Evolutionary conservation across 352 stramenopile genomes (phyloP), one percentile per base, ranked within the genome.

Genomic region (Bremia lactucae): DNA sequence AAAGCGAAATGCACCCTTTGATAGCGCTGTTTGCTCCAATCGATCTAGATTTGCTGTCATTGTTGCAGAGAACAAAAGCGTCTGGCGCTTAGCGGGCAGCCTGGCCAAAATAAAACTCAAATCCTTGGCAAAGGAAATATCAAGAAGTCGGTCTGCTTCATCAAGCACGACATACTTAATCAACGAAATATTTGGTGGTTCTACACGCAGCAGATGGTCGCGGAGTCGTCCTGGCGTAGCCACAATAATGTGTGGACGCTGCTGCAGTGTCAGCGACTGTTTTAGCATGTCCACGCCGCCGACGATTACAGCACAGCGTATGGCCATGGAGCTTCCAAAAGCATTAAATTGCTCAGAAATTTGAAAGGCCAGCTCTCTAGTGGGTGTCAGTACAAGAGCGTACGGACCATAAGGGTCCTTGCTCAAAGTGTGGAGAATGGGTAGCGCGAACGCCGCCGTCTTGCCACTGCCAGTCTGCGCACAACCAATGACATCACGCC

Each of bases 291-390:
- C 87, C 31, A 97, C 76, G 34, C 96, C 96, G 36, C 96, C 96
- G 6, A 98, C 92, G n/a, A 99, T 68, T 2, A 98, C 72, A 6
- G 76, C 68, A 15, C 84, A 88, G 18, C 88, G 78, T 18, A 98
- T 78, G 20, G 73, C 72, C 49, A 92, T 77, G 14, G 81, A 84
- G 54, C 95, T 96, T n/a, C 82, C 76, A 22, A 99, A 83, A 1
- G 91, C 95, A 23, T 95, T 76, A 34, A 99, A 95, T 62, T 98
- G 94, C 48, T 99, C 95, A 28, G 89, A 77, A 53, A 99, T 98
- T 71, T 99, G 96, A 55, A 97, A 97, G 14, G 95, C 96, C 8
- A 99, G 71, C 72, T 99, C 96, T 14, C 96, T 67, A 23, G 95
- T 98, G 4, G 96, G 96, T 37, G 94, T 97, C 21, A 99, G 59